Conservation (phyloP, 768 basidiomycete genomes). For the Exidia glandulosa region DNA sequence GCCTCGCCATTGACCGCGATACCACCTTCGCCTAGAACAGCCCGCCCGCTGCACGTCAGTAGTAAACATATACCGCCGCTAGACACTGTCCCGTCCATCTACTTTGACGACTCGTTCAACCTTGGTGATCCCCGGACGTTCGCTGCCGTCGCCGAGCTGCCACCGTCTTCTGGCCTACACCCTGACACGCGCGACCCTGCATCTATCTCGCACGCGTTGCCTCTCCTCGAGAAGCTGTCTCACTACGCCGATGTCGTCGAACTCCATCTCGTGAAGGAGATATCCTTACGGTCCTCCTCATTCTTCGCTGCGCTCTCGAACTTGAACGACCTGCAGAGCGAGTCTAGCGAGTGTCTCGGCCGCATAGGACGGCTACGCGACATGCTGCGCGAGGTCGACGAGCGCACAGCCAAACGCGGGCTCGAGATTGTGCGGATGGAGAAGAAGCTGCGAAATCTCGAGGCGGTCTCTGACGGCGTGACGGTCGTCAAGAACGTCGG, state of each 20-base stretch:
- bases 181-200: conserved; percentile 39
- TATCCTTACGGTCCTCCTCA: conserved; percentile 77
- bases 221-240: conserved; percentile 80
- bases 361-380: conserved; percentile 63
- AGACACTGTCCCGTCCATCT: conserved; percentile 65
- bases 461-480: conserved; percentile 48
- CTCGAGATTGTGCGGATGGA: conserved; percentile 62
- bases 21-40: not conserved
- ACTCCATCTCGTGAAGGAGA: conserved; percentile 87
- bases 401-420: conserved; percentile 66
- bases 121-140: conserved; percentile 73
- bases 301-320: conserved; percentile 97
- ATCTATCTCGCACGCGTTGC: conserved; percentile 53
- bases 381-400: conserved; percentile 66
- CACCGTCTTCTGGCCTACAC: conserved; percentile 16
- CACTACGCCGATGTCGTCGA: conserved; percentile 90
- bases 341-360: conserved; percentile 71
- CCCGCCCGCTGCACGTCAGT: not conserved
- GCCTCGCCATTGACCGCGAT: not conserved
- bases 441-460: conserved; percentile 48
- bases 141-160: conserved; percentile 55
- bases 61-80: conserved; percentile 45
- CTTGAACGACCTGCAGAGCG: conserved; percentile 82
- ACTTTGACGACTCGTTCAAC: conserved; percentile 70
- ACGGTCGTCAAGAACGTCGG: conserved; percentile 56